Percentiles rank a stretch among this genome's conserved stretches.
Evolutionary conservation across 371 early-diverging fungal species (phyloP).

Genomic region (Lichtheimia hyalospora): DNA sequence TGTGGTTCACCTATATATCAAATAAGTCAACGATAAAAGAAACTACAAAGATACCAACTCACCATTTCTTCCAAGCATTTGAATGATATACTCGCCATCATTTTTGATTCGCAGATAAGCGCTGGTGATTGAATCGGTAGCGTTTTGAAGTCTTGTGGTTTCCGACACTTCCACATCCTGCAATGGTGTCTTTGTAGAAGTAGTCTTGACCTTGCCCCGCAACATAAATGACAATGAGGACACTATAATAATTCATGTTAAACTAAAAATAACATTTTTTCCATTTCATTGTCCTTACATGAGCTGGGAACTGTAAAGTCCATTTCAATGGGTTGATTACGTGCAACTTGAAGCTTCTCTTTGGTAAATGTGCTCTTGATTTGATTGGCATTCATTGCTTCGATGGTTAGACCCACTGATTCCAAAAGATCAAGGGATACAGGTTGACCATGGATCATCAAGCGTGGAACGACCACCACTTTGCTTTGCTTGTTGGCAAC

Average conservation of each 20-base stretch:
- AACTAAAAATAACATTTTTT: not conserved
- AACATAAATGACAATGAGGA: not conserved
- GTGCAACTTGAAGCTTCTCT: slow-evolving; percentile 25
- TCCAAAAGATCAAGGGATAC: slow-evolving; percentile 45
- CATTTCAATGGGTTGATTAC: slow-evolving; percentile 21
- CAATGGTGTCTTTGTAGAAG: not conserved
- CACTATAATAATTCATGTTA: not conserved
- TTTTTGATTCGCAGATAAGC: slow-evolving; percentile 21
- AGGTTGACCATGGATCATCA: slow-evolving; percentile 22
- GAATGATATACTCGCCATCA: slow-evolving; percentile 30
- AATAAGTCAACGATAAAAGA: no score
- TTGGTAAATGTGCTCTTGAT: slow-evolving; percentile 28
- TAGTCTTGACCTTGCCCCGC: not conserved
- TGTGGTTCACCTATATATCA: slow-evolving; percentile 32
- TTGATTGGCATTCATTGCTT: slow-evolving; percentile 18
- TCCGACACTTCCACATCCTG: not conserved
- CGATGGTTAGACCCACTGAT: slow-evolving; percentile 28
- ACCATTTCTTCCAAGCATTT: slow-evolving; percentile 56
- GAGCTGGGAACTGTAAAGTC: slow-evolving; percentile 37
- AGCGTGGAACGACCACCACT: slow-evolving; percentile 33
- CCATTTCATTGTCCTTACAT: slow-evolving; percentile 20
- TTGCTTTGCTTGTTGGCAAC: slow-evolving; percentile 39
- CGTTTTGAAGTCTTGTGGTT: not conserved
- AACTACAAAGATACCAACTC: not conserved
- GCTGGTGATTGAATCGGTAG: slow-evolving; percentile 3